phyloP scores from a whole-genome alignment of 352 stramenopile genomes.

The Pythium pyrilobum region DNA sequence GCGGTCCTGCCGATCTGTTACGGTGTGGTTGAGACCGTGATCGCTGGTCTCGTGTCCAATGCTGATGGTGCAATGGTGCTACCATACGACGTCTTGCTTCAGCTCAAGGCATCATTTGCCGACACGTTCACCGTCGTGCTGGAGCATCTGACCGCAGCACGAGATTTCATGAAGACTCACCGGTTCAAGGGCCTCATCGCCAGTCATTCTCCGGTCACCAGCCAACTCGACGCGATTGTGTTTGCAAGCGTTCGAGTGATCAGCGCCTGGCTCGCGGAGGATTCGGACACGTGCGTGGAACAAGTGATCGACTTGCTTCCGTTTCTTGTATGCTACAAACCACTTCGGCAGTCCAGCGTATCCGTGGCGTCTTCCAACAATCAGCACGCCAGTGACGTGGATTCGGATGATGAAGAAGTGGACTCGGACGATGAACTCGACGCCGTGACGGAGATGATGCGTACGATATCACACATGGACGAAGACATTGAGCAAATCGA shows the following conservation, averaged over 20 bases:
- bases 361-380: slow-evolving; percentile 15
- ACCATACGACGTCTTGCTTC: slow-evolving; percentile 61
- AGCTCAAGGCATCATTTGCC: slow-evolving; percentile 69
- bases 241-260: slow-evolving; percentile 73
- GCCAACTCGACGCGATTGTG: slow-evolving; percentile 65
- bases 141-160: slow-evolving; percentile 56
- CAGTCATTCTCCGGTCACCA: slow-evolving; percentile 25
- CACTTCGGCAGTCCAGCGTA: slow-evolving; percentile 21
- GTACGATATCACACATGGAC: slow-evolving; percentile 28
- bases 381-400: background rate
- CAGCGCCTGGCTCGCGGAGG: slow-evolving; percentile 78
- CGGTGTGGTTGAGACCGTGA: slow-evolving; percentile 65
- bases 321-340: slow-evolving; percentile 78
- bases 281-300: slow-evolving; percentile 66
- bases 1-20: slow-evolving; percentile 72
- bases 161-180: slow-evolving; percentile 71
- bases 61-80: slow-evolving; percentile 37
- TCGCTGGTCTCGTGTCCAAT: slow-evolving; percentile 54
- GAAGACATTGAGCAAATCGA: slow-evolving; percentile 42
- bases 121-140: slow-evolving; percentile 71
- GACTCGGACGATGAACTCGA: slow-evolving; percentile 74
- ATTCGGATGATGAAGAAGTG: slow-evolving; percentile 42
- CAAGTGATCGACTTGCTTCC: slow-evolving; percentile 65
- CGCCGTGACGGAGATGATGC: slow-evolving; percentile 34
- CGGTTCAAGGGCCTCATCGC: slow-evolving; percentile 48